phyloP scores from a whole-genome alignment of 805 yeast species.

The Wickerhamiella brachini region DNA sequence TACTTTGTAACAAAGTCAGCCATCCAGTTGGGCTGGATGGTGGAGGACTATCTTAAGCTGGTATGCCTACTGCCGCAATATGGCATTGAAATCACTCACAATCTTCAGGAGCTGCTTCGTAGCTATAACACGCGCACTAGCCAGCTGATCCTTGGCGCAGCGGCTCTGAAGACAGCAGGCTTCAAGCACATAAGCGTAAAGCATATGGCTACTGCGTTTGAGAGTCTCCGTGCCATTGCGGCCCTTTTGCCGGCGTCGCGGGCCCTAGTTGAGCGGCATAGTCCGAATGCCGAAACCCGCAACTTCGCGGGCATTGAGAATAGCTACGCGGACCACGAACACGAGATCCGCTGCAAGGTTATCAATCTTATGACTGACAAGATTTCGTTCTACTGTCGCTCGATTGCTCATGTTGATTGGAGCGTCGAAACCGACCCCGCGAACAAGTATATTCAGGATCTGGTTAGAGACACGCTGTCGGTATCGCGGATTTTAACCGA shows the following conservation, averaged over 20 bases:
- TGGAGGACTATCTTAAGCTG: constrained; percentile 44
- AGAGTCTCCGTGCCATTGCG: constrained; percentile 41
- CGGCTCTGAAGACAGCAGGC: constrained; percentile 59
- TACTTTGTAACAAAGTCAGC: constrained; percentile 45
- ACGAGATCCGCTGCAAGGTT: constrained; percentile 47
- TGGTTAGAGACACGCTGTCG: constrained; percentile 54
- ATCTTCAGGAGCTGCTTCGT: constrained; percentile 33
- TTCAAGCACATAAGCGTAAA: constrained; percentile 60
- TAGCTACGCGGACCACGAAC: constrained; percentile 44
- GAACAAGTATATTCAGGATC: constrained; percentile 48
- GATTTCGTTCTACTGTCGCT: constrained; percentile 36
- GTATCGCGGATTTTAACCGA: constrained; percentile 46
- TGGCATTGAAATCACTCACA: constrained; percentile 15
- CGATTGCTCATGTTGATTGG: constrained; percentile 38
- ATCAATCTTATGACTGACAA: constrained; percentile 62
- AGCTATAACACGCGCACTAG: constrained; percentile 41
- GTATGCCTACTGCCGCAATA: constrained; percentile 41
- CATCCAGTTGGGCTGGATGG: constrained; percentile 26
- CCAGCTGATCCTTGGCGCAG: constrained; percentile 56
- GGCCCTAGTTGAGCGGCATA: constrained; percentile 24
- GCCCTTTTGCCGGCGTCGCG: constrained; percentile 27
- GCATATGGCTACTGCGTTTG: constrained; percentile 54
- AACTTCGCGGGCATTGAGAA: constrained; percentile 30
- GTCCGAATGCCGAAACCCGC: constrained; percentile 15
- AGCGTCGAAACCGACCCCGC: constrained; percentile 32